Conservation (phyloP, 1,284 basidiomycete genomes). For the Fomitopsis schrenkii region DNA sequence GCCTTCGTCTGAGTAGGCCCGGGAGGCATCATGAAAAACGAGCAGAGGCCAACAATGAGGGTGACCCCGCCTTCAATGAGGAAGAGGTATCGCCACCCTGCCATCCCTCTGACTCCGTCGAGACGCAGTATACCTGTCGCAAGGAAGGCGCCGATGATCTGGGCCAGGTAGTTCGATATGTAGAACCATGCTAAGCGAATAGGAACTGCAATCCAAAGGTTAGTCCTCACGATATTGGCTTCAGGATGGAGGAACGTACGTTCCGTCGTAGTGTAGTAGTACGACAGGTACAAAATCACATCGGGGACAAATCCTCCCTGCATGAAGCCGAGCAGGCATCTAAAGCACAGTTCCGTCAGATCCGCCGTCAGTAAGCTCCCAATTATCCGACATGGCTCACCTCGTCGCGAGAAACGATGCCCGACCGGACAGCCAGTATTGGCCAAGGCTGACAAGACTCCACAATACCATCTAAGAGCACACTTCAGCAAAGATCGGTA, state of each 20-base stretch:
- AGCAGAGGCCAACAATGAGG: constrained; percentile 48
- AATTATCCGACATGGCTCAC: constrained; percentile 25
- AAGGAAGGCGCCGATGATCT: constrained; percentile 56
- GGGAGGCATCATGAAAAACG: constrained; percentile 69
- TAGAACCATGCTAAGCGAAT: constrained; percentile 66
- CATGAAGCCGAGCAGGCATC: constrained; percentile 38
- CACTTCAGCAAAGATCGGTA: too few relatives aligned
- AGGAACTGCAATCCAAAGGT: constrained; percentile 34
- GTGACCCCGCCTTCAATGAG: constrained; percentile 54
- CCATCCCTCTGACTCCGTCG: constrained; percentile 49
- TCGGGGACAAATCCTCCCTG: constrained; percentile 67
- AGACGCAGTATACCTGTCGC: constrained; percentile 65
- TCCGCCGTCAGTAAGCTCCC: too few relatives aligned
- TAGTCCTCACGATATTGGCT: too few relatives aligned
- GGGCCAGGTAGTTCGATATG: constrained; percentile 53
- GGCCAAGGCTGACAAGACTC: constrained; percentile 52
- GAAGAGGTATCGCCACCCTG: constrained; percentile 58
- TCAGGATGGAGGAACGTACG: constrained; percentile 15
- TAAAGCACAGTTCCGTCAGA: constrained; percentile 26
- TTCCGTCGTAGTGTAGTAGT: constrained; percentile 67
- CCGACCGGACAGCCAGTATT: constrained; percentile 61
- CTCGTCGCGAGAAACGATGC: constrained; percentile 44
- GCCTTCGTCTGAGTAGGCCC: constrained; percentile 65
- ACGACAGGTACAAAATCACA: constrained; percentile 63
- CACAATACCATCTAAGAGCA: constrained; percentile 43